Evolutionary conservation across 78 protist genomes (phyloP).

Genomic region (Dictyostelium firmibasis): DNA sequence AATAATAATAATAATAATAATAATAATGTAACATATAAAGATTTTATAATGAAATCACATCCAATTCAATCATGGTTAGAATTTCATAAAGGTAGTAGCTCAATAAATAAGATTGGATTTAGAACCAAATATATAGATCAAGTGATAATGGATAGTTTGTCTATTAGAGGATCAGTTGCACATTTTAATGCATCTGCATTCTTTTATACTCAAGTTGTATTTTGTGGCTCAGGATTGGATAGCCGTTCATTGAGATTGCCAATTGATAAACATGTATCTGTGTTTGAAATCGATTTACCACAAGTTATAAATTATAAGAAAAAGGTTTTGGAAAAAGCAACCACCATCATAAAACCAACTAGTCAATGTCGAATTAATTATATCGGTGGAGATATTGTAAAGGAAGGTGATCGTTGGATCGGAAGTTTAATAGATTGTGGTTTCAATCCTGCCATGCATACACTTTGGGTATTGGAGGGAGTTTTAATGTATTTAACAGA

Average conservation of each 20-base stretch:
- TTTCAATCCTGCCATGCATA: neutral
- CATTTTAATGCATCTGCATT: neutral
- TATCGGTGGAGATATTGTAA: neutral
- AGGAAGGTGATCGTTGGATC: slow-evolving; percentile 15
- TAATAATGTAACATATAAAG: neutral
- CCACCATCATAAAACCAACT: neutral
- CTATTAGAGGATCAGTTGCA: neutral
- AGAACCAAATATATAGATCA: slow-evolving; percentile 20
- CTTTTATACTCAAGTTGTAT: slow-evolving; percentile 22
- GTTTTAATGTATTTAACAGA: slow-evolving; percentile 38
- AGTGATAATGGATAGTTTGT: neutral
- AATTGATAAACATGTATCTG: neutral
- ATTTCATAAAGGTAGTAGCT: neutral
- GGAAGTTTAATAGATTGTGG: neutral
- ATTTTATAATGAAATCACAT: neutral
- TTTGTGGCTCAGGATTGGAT: slow-evolving; percentile 51
- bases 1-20: too few species aligned
- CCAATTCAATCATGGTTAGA: slow-evolving; percentile 10
- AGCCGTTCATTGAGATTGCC: slow-evolving; percentile 12
- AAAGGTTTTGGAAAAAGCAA: neutral
- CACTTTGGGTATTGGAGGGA: slow-evolving; percentile 57
- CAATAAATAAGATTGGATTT: neutral
- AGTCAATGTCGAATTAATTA: neutral
- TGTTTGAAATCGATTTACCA: slow-evolving; percentile 48
- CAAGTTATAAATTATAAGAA: neutral